Percentiles rank a stretch among this genome's conserved stretches.
Evolutionary conservation across 495 filamentous ascomycete species (phyloP).

Genomic region (Penicillium longicatenatum): DNA sequence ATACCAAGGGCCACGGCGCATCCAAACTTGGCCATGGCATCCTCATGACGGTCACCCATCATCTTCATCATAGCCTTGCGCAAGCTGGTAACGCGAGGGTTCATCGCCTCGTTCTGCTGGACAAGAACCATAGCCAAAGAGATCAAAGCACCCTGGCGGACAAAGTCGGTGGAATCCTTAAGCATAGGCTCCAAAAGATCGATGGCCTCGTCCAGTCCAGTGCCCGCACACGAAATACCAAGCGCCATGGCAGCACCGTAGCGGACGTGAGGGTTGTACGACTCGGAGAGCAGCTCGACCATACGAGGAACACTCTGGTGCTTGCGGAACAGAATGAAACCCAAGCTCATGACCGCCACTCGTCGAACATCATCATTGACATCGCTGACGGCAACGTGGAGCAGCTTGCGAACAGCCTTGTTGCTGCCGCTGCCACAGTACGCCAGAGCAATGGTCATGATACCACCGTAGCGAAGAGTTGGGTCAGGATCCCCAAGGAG

Average conservation of each 20-base stretch:
- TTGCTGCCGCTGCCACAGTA: slow-evolving; percentile 98
- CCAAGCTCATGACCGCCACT: slow-evolving; percentile 96
- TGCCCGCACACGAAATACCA: slow-evolving; percentile 96
- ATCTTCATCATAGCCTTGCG: slow-evolving; percentile 88
- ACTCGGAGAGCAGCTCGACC: slow-evolving; percentile 98
- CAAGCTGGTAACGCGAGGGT: slow-evolving; percentile 80
- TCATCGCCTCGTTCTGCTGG: slow-evolving; percentile 96
- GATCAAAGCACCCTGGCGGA: slow-evolving; percentile 96
- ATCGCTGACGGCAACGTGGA: slow-evolving; percentile 96
- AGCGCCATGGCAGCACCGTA: slow-evolving; percentile 99
- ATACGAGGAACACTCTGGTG: slow-evolving; percentile 96
- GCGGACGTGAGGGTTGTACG: slow-evolving; percentile 97
- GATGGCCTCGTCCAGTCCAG: slow-evolving; percentile 93
- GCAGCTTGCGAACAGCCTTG: slow-evolving; percentile 95
- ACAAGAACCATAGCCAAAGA: slow-evolving; percentile 95
- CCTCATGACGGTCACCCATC: slow-evolving; percentile 92
- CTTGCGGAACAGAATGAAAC: slow-evolving; percentile 98
- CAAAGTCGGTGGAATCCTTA: slow-evolving; percentile 98
- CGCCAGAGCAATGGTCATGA: slow-evolving; percentile 97
- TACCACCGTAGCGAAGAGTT: slow-evolving; percentile 92
- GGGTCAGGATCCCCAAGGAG: slow-evolving; percentile 93
- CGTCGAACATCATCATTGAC: slow-evolving; percentile 97
- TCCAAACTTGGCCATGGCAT: slow-evolving; percentile 99
- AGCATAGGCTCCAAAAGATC: slow-evolving; percentile 98
- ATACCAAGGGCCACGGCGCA: slow-evolving; percentile 93